Base-by-base conservation (phyloP, 495 filamentous ascomycete species). In the Daldinia bambusicola region DNA sequence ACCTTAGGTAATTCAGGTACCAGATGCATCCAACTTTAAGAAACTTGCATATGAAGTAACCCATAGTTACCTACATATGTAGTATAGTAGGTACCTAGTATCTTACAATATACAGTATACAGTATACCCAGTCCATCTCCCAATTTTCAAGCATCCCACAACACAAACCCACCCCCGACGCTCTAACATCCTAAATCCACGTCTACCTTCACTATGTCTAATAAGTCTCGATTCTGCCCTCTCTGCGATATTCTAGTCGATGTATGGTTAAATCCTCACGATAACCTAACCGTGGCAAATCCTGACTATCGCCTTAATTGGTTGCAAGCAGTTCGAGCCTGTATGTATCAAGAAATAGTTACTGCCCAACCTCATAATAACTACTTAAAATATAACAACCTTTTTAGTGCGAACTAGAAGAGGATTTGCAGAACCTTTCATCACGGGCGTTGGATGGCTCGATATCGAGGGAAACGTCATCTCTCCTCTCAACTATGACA, bases 311-410 rank as follows among this genome's bases (percentile, higher is more conserved):
- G 14, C 9, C 48, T 57, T 20, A 56, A 20, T 51, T 68, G 66
- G 58, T 41, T 68, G 40, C 48, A 63, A 51, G 66, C 61, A 50
- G 57, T 68, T 50, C 58, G 66, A 51, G 58, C 66, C 7, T 45
- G 65, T 67, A 45, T 10, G 65, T 61, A 53, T 53, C 0, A 45
- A 16, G 26, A 45, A 9, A 45, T 10, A 22, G 4, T 48, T 10
- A 2, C 9, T 10, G 43, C 1, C 43, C 18, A 18, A 12, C 3
- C 10, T 48, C 0, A 48, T 48, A 22, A 48, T 18, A 22, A 1
- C 20, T 48, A 2, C 14, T 20, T 1, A 48, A 20, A 48, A 20
- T 20, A 16, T 18, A 45, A 20, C 18, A 12, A 12, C 43, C 8
- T 2, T 48, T 48, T 48, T 22, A 48, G 43, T 48, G 12, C 43